Evolutionary conservation across 2,329 filamentous ascomycete species (phyloP), one percentile per base, ranked within the genome.

Genomic region (Tolypocladium sp.): DNA sequence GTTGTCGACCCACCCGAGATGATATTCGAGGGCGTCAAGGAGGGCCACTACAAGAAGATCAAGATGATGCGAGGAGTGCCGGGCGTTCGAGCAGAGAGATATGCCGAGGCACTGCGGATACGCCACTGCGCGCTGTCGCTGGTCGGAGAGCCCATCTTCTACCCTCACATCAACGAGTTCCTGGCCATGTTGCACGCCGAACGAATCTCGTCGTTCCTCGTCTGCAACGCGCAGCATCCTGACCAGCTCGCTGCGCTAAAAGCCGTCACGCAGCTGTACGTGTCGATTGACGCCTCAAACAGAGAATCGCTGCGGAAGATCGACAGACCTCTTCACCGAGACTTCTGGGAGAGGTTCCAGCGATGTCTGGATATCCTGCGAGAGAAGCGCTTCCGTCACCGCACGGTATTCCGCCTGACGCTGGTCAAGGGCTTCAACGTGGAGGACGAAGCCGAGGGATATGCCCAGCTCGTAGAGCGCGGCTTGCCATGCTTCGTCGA

Each of bases 381-480:
- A 20, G 88, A 90, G 71, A 89, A 90, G 74, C 85, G 93, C 46
- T 88, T 90, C 77, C 82, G 87, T 58, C 93, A 97, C 71, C 87
- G 93, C 58, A 97, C 94, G 7, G 94, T 97, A 4, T 97, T 96
- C 79, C 87, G 94, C 2, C 82, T 97, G 4, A 97, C 93, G 0
- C 86, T 99, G 2, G 94, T 97, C 70, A 97, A 97, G 77, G 93
- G 92, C 3, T 97, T 99, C 82, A 97, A 99, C 71, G 86, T 97
- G 63, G 93, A 96, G 30, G 92, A 96, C 66, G 94, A 97, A 73
- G 91, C 88, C 7, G 83, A 88, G 64, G 93, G 93, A 5, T 97
- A 99, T 69, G 93, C 93, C 0, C 86, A 91, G 68, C 85, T 97
- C 1, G 89, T 97, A 22, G 90, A 92, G 69, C 86, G 87, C 64